Evolutionary conservation across 768 basidiomycete genomes (phyloP).

Genomic region (Zangia roseola): DNA sequence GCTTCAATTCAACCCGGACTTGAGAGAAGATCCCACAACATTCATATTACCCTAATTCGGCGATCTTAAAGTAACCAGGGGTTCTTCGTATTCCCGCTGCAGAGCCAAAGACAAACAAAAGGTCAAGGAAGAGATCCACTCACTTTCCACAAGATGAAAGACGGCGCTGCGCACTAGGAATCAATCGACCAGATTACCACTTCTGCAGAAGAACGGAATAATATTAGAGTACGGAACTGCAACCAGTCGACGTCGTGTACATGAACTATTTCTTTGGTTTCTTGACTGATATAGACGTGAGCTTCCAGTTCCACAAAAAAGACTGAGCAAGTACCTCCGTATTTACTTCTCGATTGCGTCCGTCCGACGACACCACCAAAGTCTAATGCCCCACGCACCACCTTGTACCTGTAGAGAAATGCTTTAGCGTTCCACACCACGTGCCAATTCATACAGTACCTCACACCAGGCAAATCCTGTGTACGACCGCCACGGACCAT

Average conservation of each 20-base stretch:
- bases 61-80: no score
- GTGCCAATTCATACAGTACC: constrained; percentile 50
- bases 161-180: no score
- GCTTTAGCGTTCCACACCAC: not conserved
- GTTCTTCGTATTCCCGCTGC: no score
- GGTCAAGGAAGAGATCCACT: no score
- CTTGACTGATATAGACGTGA: constrained; percentile 55
- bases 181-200: not conserved
- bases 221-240: not conserved
- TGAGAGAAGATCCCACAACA: no score
- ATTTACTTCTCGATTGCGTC: constrained; percentile 80
- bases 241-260: not conserved
- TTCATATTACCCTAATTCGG: no score
- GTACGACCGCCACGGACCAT: constrained; percentile 92
- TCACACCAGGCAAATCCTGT: constrained; percentile 97
- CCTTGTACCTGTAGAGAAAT: constrained; percentile 70
- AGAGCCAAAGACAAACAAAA: no score
- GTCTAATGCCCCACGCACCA: constrained; percentile 91
- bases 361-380: constrained; percentile 88
- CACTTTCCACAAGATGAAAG: no score
- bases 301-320: not conserved
- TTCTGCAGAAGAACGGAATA: not conserved
- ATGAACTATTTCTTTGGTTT: constrained; percentile 72
- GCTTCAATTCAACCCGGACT: no score
- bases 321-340: constrained; percentile 65